These are phyloP conservation scores for Fusarium sp. DNA, from an alignment of 2,329 filamentous ascomycete species.

Conservation along the genomic window DNA sequence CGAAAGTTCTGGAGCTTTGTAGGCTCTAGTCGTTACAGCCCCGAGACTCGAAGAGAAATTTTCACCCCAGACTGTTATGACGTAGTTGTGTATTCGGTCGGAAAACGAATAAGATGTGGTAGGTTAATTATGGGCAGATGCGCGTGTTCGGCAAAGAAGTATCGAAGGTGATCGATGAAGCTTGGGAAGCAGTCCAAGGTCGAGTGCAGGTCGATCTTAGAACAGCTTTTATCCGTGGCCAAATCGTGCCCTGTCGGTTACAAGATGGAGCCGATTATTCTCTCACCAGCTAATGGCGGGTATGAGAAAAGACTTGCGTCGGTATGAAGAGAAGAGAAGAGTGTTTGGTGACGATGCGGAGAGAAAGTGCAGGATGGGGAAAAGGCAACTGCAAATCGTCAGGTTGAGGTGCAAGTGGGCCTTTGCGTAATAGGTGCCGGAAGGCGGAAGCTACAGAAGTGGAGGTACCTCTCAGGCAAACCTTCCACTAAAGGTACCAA, in stretches of 20 bases:
- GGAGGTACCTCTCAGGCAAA: conserved; percentile 42
- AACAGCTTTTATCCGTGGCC: conserved; percentile 51
- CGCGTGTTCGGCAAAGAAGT: conserved; percentile 28
- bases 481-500: conserved; percentile 41
- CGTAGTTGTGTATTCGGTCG: neutral
- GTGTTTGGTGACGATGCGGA: conserved; percentile 48
- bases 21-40: conserved; percentile 16
- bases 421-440: conserved; percentile 56
- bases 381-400: conserved; percentile 54
- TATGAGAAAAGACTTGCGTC: conserved; percentile 32
- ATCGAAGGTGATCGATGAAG: conserved; percentile 40
- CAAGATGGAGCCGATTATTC: conserved; percentile 11
- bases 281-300: conserved; percentile 21
- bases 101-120: conserved; percentile 4
- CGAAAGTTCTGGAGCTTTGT: conserved; percentile 19
- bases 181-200: conserved; percentile 50
- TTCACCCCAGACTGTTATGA: conserved; percentile 2
- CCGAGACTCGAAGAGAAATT: conserved; percentile 4
- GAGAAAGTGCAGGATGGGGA: conserved; percentile 48
- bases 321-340: conserved; percentile 21
- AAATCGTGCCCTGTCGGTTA: conserved; percentile 31
- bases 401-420: conserved; percentile 55
- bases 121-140: conserved; percentile 9
- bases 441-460: conserved; percentile 37
- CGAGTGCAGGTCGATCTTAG: conserved; percentile 58